Evolutionary conservation across 163 green algal species (phyloP).

Genomic region (Chlorella variabilis): DNA sequence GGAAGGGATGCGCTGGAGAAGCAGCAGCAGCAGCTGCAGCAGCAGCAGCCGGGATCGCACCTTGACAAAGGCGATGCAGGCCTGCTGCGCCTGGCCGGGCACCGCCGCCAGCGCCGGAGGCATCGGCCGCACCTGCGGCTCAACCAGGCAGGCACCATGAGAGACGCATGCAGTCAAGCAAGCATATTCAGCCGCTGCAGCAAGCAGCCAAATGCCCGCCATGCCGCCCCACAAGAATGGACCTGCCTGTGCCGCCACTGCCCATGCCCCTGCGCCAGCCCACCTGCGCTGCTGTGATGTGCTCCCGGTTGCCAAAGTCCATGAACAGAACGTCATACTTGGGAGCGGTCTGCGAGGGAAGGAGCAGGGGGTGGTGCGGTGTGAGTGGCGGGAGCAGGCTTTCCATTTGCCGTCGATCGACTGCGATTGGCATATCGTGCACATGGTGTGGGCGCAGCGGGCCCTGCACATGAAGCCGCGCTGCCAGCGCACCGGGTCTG

Average conservation of each 20-base stretch:
- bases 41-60: constrained; percentile 13
- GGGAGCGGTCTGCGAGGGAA: constrained; percentile 40
- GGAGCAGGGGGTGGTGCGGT: not conserved
- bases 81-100: constrained; percentile 68
- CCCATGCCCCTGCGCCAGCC: too few relatives aligned
- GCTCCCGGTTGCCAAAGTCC: constrained; percentile 91
- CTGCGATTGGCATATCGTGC: too few relatives aligned
- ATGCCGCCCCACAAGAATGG: not conserved
- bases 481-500: constrained; percentile 46
- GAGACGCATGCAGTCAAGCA: not conserved
- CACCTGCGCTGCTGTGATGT: constrained; percentile 21
- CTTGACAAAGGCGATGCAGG: constrained; percentile 73
- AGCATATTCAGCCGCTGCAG: not conserved
- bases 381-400: not conserved
- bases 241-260: too few relatives aligned
- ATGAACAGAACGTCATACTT: constrained; percentile 89
- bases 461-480: not conserved
- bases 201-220: too few relatives aligned
- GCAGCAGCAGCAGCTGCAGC: not conserved
- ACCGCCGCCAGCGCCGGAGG: constrained; percentile 74
- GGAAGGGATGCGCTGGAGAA: too few relatives aligned
- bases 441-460: not conserved
- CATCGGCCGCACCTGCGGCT: constrained; percentile 62
- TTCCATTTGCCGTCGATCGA: too few relatives aligned
- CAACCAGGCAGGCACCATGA: not conserved